Conservation (phyloP, 495 filamentous ascomycete species). For the Venustampulla echinocandica region DNA sequence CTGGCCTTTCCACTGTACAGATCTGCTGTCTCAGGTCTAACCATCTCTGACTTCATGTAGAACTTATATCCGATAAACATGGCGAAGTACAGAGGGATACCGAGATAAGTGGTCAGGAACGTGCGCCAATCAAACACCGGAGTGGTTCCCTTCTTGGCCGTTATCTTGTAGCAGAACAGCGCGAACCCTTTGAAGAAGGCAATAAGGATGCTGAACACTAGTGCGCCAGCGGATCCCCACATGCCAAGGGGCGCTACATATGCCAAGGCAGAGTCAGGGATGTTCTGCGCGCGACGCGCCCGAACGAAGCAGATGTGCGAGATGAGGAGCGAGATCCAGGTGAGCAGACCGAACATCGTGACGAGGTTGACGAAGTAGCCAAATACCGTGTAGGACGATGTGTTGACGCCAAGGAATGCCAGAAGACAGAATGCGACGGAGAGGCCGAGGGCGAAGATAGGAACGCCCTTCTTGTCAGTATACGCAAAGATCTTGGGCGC, state of each 20-base stretch:
- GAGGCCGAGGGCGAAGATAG: slow-evolving; percentile 55
- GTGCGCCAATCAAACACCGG: slow-evolving; percentile 28
- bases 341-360: slow-evolving; percentile 71
- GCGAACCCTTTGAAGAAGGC: slow-evolving; percentile 70
- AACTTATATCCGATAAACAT: slow-evolving; percentile 67
- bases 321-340: slow-evolving; percentile 77
- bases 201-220: slow-evolving; percentile 62
- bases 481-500: slow-evolving; percentile 62
- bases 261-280: slow-evolving; percentile 55
- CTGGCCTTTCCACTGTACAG: slow-evolving; percentile 62
- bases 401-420: slow-evolving; percentile 70
- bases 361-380: slow-evolving; percentile 79
- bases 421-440: slow-evolving; percentile 56
- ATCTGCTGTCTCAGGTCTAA: slow-evolving; percentile 53
- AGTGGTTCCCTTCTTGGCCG: slow-evolving; percentile 70
- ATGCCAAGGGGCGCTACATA: slow-evolving; percentile 66
- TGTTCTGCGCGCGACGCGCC: slow-evolving; percentile 62
- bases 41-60: slow-evolving; percentile 39
- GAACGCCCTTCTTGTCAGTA: slow-evolving; percentile 69
- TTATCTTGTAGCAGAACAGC: slow-evolving; percentile 57
- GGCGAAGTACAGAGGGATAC: slow-evolving; percentile 35
- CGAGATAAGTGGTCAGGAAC: slow-evolving; percentile 20
- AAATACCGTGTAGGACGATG: slow-evolving; percentile 61
- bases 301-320: slow-evolving; percentile 74
- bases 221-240: slow-evolving; percentile 56